Conservation (phyloP, 2,329 filamentous ascomycete species). For the Neoascochyta sp. region DNA sequence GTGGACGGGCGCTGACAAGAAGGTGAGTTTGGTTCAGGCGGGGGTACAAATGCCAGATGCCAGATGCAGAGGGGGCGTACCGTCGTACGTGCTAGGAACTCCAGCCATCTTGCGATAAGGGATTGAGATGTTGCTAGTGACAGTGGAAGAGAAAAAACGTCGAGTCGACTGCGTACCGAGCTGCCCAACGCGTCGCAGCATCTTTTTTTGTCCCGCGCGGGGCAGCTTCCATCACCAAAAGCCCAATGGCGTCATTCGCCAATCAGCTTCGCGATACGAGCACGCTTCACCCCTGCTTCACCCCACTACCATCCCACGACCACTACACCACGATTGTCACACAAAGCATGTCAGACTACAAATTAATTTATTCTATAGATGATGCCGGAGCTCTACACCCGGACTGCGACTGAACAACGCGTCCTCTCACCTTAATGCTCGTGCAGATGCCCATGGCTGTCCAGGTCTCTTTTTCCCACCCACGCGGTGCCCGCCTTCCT, state of each 20-base stretch:
- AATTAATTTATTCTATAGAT: no score
- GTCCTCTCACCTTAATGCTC: slow-evolving; percentile 5
- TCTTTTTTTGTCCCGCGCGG: no score
- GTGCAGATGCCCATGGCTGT: slow-evolving; percentile 6
- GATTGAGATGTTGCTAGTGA: slow-evolving; percentile 16
- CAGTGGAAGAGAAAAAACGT: slow-evolving; percentile 1
- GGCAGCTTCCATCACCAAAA: no score
- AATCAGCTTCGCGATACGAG: no score
- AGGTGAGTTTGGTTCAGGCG: slow-evolving; percentile 8
- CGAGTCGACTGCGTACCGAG: slow-evolving; percentile 1
- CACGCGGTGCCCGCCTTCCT: slow-evolving; percentile 11
- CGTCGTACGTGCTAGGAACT: slow-evolving; percentile 32
- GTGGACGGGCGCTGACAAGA: slow-evolving; percentile 43
- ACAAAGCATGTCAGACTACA: no score
- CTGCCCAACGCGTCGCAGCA: slow-evolving; percentile 16
- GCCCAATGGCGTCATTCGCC: no score
- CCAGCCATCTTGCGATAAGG: slow-evolving; percentile 34
- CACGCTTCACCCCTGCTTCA: no score
- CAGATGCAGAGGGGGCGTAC: slow-evolving; percentile 12
- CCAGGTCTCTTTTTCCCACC: slow-evolving; percentile 10
- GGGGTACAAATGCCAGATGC: no score
- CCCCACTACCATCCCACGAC: no score
- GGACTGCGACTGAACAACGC: no score
- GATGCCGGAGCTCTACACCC: no score
- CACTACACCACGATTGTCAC: no score